Evolutionary conservation across 2,329 filamentous ascomycete genomes (phyloP), one percentile per base, ranked within the genome.

Genomic region (Trichoderma sp.): DNA sequence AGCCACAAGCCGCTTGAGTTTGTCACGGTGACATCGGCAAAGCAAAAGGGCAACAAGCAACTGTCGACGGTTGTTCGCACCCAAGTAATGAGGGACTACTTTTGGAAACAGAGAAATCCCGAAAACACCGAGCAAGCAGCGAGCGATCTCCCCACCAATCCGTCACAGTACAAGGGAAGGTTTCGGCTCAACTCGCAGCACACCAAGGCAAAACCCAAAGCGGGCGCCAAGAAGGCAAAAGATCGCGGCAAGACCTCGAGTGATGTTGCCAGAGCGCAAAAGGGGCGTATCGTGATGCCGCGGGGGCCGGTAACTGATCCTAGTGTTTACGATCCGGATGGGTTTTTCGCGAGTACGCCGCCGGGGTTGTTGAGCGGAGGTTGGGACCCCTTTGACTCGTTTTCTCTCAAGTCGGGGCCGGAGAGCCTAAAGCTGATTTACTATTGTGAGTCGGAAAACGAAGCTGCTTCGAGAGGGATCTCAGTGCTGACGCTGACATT

Each of bases 11-110:
- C 64, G 0, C 64, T 60, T 17, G 35, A 67, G 32, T 67, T 67
- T 25, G 45, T 67, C 32, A 22, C 54, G 10, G 56, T 67, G 10
- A 35, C 35, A 7, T 25, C 27, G 12, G 34, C 64, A 35, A 60
- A 42, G n/a, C 34, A 37, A n/a, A 63, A 52, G 15, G 22, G 32
- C 22, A 29, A 34, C 45, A 67, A 61, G n/a, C 22, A 32, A 17
- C 35, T 61, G 29, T 67, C 64, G 22, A 67, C 34, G 1, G 32
- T 58, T n/a, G 54, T 67, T 12, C 64, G 64, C 64, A 60, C 54
- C 32, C 64, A 67, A 17, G 64, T 56, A 32, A 67, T 67, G 64
- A 45, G 22, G 4, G 42, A 61, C 25, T 61, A 67, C 37, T 60
- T 67, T 25, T 67, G 64, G 64, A 67, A 67, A 17, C 56, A 22